Base-by-base conservation (phyloP, 192 early-diverging fungal genomes). In the Gamsiella multidivaricata region DNA sequence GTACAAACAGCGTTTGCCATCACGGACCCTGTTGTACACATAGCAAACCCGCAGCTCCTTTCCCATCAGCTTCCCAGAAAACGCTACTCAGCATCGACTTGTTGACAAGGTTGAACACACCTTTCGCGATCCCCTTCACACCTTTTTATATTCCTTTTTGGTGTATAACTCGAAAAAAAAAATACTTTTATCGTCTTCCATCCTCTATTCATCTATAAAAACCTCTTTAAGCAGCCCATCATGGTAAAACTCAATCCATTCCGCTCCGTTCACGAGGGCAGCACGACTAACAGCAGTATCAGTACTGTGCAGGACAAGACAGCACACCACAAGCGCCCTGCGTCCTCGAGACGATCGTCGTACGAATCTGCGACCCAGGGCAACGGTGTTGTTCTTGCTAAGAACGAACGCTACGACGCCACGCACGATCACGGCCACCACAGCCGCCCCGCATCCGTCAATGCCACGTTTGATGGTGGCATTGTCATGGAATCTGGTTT, bases 401-500 rank as follows among this genome's bases (percentile, higher is more conserved):
- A 78, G 51, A 78, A 78, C 52, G 73, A 78, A 46, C 64, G 65
- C 57, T 57, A 67, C 37, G 52, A 61, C 9, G 59, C 50, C 29
- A 23, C 59, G 5, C 58, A 73, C 56, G 58, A 78, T 29, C 73
- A 65, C 2, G 54, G 54, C 17, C 51, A 34, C n/a, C 55, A 59
- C 20, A 64, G 70, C n/a, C 73, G 65, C 25, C 73, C 65, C 57
- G 73, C 59, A 32, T 68, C 73, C 8, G 28, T 78, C 54, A 68
- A 78, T 41, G 73, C 73, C 4, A 67, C 73, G 0, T 78, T 78
- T 62, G 73, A 68, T 9, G 73, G 68, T 2, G 73, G 65, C 15
- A n/a, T 78, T 17, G 65, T 78, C 25, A 78, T 78, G 73, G 73
- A 78, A 29, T 61, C 58, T 43, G 73, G 73, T n/a, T 63, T 60